Evolutionary conservation across 371 early-diverging fungal species (phyloP).

Genomic region (Mucor sp.): DNA sequence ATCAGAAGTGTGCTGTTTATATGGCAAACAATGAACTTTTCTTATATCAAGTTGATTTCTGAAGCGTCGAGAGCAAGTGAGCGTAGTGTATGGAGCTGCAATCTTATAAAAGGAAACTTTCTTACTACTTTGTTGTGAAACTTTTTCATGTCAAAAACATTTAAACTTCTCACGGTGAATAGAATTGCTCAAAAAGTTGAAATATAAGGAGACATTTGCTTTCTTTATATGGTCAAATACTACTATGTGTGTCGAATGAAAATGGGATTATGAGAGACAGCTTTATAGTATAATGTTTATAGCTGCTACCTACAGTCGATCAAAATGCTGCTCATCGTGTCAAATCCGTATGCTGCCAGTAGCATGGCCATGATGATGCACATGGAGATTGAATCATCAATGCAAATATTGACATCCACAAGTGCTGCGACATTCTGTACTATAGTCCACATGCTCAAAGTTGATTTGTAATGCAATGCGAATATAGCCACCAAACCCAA

Average conservation of each 20-base stretch:
- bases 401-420: neutral
- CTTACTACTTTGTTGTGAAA: no score
- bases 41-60: no score
- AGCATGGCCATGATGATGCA: no score
- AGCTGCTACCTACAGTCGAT: neutral
- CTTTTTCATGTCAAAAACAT: neutral
- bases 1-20: no score
- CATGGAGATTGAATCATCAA: neutral
- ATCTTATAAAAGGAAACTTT: no score
- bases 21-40: no score
- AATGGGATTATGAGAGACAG: no score
- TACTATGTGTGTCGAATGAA: neutral
- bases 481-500: neutral
- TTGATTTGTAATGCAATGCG: neutral
- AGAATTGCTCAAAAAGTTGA: neutral
- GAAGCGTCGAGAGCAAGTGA: no score
- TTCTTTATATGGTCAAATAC: neutral
- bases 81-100: no score
- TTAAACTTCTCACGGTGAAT: slow-evolving; percentile 3
- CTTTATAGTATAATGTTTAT: neutral
- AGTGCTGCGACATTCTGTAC: neutral
- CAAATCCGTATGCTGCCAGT: neutral
- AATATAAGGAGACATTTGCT: neutral
- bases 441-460: neutral
- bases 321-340: neutral